Evolutionary conservation across 768 basidiomycete genomes (phyloP).

Genomic region (Rhizopogon salebrosus): DNA sequence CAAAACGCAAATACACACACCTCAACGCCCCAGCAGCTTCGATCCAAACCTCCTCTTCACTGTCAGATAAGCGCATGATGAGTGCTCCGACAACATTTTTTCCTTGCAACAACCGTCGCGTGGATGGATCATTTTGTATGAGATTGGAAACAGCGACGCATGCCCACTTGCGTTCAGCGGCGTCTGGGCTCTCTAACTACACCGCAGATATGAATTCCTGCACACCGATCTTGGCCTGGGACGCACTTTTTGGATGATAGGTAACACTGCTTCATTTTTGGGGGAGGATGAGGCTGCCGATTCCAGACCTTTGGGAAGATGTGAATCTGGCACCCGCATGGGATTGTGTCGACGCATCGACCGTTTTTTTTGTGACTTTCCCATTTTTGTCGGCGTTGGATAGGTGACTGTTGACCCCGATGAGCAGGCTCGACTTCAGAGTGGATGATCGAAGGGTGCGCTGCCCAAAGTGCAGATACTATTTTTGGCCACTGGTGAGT

Average conservation of each 20-base stretch:
- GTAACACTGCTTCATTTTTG: constrained; percentile 75
- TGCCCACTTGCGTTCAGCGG: constrained; percentile 87
- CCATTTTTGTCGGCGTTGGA: constrained; percentile 46
- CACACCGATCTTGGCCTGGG: neutral
- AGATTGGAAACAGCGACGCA: constrained; percentile 95
- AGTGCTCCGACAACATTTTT: constrained; percentile 86
- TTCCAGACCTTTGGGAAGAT: constrained; percentile 78
- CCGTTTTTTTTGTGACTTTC: constrained; percentile 88
- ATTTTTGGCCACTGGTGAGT: constrained; percentile 1
- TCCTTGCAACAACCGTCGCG: constrained; percentile 81
- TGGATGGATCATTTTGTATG: constrained; percentile 93
- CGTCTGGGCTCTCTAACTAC: constrained; percentile 74
- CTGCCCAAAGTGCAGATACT: neutral
- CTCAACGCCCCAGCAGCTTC: constrained; percentile 87
- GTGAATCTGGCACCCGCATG: constrained; percentile 88
- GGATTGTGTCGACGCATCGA: constrained; percentile 87
- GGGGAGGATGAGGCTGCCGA: constrained; percentile 68
- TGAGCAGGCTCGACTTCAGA: neutral
- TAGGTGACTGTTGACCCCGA: neutral
- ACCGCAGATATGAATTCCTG: constrained; percentile 3
- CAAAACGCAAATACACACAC: constrained; percentile 35
- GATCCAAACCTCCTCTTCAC: constrained; percentile 84
- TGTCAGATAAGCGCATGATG: constrained; percentile 84
- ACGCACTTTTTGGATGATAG: constrained; percentile 84
- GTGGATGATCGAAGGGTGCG: neutral